These are phyloP conservation scores for Camellia japonica DNA, from an alignment of 148 eudicot genomes.

Conservation along the genomic window DNA sequence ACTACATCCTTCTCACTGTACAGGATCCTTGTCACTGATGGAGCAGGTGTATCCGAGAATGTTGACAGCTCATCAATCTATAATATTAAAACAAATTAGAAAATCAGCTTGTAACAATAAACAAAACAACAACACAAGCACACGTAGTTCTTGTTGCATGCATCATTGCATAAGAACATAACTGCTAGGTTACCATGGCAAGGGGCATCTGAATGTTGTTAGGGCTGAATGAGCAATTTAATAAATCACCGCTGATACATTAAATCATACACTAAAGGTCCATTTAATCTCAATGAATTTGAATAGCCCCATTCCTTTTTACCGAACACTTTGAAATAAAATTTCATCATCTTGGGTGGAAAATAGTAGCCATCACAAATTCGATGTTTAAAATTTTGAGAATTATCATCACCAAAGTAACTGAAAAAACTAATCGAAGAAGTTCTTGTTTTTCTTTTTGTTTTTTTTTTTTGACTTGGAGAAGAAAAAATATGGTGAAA, in stretches of 20 bases:
- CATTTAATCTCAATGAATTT: neutral
- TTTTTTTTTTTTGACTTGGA: neutral
- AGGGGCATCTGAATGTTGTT: neutral
- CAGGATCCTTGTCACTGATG: slow-evolving; percentile 87
- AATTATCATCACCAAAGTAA: neutral
- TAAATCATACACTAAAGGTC: neutral
- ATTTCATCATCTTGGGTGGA: neutral
- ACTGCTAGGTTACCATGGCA: neutral
- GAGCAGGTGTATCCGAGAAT: slow-evolving; percentile 86
- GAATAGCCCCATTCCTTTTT: neutral
- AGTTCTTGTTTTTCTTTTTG: neutral
- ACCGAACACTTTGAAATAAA: neutral
- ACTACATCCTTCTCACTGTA: slow-evolving; percentile 79
- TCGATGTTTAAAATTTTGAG: neutral
- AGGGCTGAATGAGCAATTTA: neutral
- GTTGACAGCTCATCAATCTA: slow-evolving; percentile 86
- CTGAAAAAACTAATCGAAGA: neutral
- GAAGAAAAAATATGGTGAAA: neutral
- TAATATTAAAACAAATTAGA: slow-evolving; percentile 3
- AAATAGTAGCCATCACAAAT: neutral
- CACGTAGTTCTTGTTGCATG: neutral
- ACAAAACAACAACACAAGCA: neutral
- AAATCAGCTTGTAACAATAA: neutral
- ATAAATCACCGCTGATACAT: neutral
- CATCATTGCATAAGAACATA: neutral